phyloP scores from a whole-genome alignment of 441 rosid species.

The Croton setiger region DNA sequence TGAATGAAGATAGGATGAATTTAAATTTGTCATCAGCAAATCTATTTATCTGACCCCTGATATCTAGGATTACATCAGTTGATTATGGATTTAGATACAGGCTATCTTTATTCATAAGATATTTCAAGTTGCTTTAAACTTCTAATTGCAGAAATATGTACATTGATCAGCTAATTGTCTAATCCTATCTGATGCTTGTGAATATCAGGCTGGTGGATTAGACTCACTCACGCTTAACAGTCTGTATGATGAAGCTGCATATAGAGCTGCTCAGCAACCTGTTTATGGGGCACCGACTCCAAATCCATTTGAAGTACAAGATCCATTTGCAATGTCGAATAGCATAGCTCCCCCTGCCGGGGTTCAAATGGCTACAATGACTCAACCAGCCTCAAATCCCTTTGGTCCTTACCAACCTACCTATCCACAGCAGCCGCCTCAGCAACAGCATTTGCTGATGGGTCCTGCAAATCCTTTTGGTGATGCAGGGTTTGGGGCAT shows the following conservation, averaged over 20 bases:
- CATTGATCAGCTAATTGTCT: not conserved
- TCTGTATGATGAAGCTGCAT: slow-evolving; percentile 74
- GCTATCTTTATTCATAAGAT: too few relatives aligned
- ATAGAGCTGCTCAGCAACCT: slow-evolving; percentile 78
- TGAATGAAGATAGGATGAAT: not conserved
- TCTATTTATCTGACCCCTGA: not conserved
- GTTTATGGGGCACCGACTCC: slow-evolving; percentile 78
- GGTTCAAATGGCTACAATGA: slow-evolving; percentile 52
- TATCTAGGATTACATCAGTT: not conserved
- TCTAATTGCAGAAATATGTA: not conserved
- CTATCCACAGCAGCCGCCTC: slow-evolving; percentile 40
- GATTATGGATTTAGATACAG: not conserved
- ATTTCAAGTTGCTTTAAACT: not conserved
- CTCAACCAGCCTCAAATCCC: slow-evolving; percentile 59
- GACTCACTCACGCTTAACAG: slow-evolving; percentile 85
- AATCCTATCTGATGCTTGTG: slow-evolving; percentile 1
- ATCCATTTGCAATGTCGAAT: slow-evolving; percentile 62
- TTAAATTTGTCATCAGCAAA: not conserved
- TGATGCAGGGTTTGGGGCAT: slow-evolving; percentile 56
- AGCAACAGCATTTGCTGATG: slow-evolving; percentile 43
- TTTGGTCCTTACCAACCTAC: slow-evolving; percentile 66
- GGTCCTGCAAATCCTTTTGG: slow-evolving; percentile 67
- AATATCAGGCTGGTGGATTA: slow-evolving; percentile 83
- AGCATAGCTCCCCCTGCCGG: slow-evolving; percentile 40
- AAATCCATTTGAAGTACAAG: slow-evolving; percentile 79